Base-by-base conservation (phyloP, 1,284 basidiomycete species). In the Boletus mariae region DNA sequence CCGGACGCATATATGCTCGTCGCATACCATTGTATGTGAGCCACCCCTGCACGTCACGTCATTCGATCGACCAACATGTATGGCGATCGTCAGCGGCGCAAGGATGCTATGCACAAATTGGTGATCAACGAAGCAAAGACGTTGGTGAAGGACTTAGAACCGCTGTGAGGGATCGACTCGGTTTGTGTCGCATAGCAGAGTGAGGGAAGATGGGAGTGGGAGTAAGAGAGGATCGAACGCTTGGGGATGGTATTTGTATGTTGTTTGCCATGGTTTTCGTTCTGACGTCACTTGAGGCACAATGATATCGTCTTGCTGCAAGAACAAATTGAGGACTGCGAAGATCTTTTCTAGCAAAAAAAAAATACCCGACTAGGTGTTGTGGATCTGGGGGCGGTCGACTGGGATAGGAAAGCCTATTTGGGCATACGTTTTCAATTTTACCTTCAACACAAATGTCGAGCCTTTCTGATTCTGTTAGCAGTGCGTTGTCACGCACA, bases 101-200 rank as follows among this genome's bases (percentile, higher is more conserved):
- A 23, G 44, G 11, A 26, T 54, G 55, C 58, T 58, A 20, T 60
- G 57, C 49, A 58, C 58, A 41, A 25, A 46, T 47, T 40, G 4
- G 55, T 48, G 55, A 40, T 40, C 51, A 20, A 23, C 35, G n/a
- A 38, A 38, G 25, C 45, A 41, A 28, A 20, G 41, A 4, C 4
- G 15, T 6, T 20, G 13, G 34, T 40, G 13, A 15, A 35, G 10
- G n/a, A 40, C 20, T n/a, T 11, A 13, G 26, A 15, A 9, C 13
- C 4, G 5, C 12, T 12, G 23, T 13, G 20, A 10, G 12, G 20
- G 23, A 25, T 25, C 40, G 6, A 23, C 7, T 11, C 12, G 40
- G 23, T 41, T 15, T 13, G 40, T 26, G 20, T 23, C 15, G 6
- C 34, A 7, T 35, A 15, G 5, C 34, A 15, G 13, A 35, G 13